Base-by-base conservation (phyloP, 495 filamentous ascomycete species). In the Penicillium subrubescens region DNA sequence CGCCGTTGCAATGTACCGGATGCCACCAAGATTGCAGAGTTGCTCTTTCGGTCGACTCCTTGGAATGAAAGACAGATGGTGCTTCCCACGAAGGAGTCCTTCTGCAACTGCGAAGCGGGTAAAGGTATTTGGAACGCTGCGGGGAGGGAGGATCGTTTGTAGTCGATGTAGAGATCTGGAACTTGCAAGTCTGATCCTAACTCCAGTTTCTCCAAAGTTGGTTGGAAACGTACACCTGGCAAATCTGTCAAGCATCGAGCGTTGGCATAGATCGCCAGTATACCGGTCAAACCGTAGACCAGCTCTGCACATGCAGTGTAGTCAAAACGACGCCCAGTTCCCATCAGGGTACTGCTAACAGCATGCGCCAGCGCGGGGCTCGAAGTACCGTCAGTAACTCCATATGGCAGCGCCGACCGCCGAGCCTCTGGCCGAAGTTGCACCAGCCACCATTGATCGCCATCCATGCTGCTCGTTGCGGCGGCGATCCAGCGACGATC, bases 391-490 rank as follows among this genome's bases (percentile, higher is more conserved):
- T 52, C 58, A 44, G 35, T 57, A 46, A 63, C 14, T 43, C 43
- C 50, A 21, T 66, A 65, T 1, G 57, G 31, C 25, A 53, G 27
- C 41, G 60, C 63, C 23, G 23, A 37, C 31, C 63, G 67, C 37
- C 65, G 17, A 23, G 67, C 7, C 21, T 64, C 59, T 35, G 66
- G 54, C 55, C 69, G 71, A 79, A 89, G 68, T 74, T 90, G 87
- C 37, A 90, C 74, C 60, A 93, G 75, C 85, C 88, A 94, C 89
- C 91, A 95, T 33, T 77, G 80, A 74, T 95, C 90, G 43, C 91
- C 90, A 67, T 84, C 84, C 74, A 91, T 82, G 73, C 88, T 89
- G 68, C 90, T 83, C 56, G 83, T 89, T 50, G 90, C 83, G 50
- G 88, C 84, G 51, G 91, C 75, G 64, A 87, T 82, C 91, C 91